phyloP scores from a whole-genome alignment of 495 filamentous ascomycete genomes.

The Penicillium antarcticum region DNA sequence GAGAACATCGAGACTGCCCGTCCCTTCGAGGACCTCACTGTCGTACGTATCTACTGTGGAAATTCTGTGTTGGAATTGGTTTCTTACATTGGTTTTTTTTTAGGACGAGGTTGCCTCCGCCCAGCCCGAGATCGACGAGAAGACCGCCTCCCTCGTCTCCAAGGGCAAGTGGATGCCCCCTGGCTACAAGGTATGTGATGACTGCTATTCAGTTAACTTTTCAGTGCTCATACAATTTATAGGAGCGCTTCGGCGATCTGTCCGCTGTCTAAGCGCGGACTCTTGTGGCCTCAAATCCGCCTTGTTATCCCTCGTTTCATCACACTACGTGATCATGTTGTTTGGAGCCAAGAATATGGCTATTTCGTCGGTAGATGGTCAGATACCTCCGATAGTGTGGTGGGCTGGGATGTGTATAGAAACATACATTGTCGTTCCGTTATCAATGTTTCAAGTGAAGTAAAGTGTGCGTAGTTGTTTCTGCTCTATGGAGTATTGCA shows the following conservation, averaged over 20 bases:
- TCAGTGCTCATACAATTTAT: slow-evolving; percentile 5
- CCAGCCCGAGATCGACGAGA: slow-evolving; percentile 92
- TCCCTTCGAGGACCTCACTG: slow-evolving; percentile 95
- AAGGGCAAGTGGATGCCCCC: slow-evolving; percentile 97
- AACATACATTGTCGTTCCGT: slow-evolving; percentile 40
- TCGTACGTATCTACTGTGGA: slow-evolving; percentile 62
- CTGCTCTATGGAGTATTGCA: no score
- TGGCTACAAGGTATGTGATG: slow-evolving; percentile 85
- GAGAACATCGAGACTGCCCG: slow-evolving; percentile 95
- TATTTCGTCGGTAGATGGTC: slow-evolving; percentile 19
- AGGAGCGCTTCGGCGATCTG: slow-evolving; percentile 99
- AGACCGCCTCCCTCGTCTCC: slow-evolving; percentile 84
- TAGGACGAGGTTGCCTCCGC: slow-evolving; percentile 93
- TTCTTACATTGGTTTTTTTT: slow-evolving; percentile 15
- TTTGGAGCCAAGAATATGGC: slow-evolving; percentile 33
- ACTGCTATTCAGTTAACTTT: neutral
- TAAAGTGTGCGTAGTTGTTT: neutral
- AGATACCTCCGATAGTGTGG: slow-evolving; percentile 22
- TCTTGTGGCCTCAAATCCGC: slow-evolving; percentile 20
- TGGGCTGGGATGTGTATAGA: slow-evolving; percentile 45
- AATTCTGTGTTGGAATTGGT: neutral
- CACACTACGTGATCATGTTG: slow-evolving; percentile 34
- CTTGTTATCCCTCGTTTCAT: slow-evolving; percentile 37
- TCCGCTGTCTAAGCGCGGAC: slow-evolving; percentile 70
- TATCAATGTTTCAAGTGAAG: slow-evolving; percentile 5